Evolutionary conservation across 1,284 basidiomycete species (phyloP).

Genomic region (Malassezia nana): DNA sequence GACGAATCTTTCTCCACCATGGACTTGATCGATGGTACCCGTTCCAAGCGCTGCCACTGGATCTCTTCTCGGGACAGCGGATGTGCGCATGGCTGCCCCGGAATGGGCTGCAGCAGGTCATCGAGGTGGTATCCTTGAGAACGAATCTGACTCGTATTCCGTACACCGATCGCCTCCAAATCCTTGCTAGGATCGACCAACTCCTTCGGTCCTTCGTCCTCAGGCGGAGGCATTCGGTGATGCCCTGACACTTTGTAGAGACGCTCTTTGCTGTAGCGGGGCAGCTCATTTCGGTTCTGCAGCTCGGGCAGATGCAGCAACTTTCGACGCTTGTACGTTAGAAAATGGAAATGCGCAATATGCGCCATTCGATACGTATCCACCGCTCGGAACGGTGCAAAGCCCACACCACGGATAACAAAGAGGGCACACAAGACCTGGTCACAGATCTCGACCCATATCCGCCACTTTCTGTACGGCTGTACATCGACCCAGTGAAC

Average conservation of each 20-base stretch:
- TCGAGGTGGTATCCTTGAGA: slow-evolving; percentile 4
- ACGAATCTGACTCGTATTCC: slow-evolving; percentile 1
- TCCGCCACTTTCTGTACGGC: slow-evolving; percentile 21
- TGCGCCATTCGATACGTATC: slow-evolving; percentile 45
- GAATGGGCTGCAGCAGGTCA: slow-evolving; percentile 6
- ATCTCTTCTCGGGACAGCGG: not conserved
- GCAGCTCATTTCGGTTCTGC: slow-evolving; percentile 40
- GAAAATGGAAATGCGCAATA: slow-evolving; percentile 41
- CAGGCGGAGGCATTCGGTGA: not conserved
- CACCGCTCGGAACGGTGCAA: slow-evolving; percentile 43
- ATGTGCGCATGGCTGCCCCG: slow-evolving; percentile 7
- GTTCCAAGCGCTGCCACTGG: slow-evolving; percentile 19
- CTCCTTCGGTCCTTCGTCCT: slow-evolving; percentile 4
- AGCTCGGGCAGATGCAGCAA: slow-evolving; percentile 31
- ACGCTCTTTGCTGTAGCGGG: slow-evolving; percentile 14
- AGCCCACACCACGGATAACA: slow-evolving; percentile 38
- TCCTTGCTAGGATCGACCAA: slow-evolving; percentile 1
- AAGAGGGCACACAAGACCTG: slow-evolving; percentile 45
- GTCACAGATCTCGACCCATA: slow-evolving; percentile 46
- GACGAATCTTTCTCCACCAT: slow-evolving; percentile 31
- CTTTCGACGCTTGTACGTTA: slow-evolving; percentile 34
- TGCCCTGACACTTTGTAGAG: not conserved
- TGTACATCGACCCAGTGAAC: slow-evolving; percentile 33
- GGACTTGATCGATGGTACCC: slow-evolving; percentile 35
- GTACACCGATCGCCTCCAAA: slow-evolving; percentile 12